A percentile compares a stretch with the other conserved stretches of the same genome.
These are phyloP conservation scores for Claviceps sp. DNA, from an alignment of 2,329 filamentous ascomycete genomes.

Conservation along the genomic window DNA sequence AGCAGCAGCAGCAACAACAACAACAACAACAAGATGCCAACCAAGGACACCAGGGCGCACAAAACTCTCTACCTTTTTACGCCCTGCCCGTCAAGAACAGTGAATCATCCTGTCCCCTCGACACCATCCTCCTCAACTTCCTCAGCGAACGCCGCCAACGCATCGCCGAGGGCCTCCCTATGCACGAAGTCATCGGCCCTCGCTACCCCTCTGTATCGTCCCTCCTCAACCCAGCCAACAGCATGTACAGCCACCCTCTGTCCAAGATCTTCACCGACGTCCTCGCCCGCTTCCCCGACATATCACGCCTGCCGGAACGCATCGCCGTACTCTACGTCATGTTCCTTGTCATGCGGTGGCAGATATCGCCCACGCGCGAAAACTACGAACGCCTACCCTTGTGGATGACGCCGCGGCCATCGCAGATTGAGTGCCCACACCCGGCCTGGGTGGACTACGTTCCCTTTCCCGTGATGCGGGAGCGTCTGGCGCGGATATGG, in stretches of 20 bases:
- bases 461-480: conserved; percentile 66
- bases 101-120: conserved; percentile 60
- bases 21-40: background rate
- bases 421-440: conserved; percentile 55
- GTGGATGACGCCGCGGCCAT: conserved; percentile 53
- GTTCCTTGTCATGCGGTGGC: conserved; percentile 80
- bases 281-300: conserved; percentile 67
- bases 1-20: no score
- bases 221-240: conserved; percentile 56
- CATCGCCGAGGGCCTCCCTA: conserved; percentile 49
- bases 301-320: conserved; percentile 66
- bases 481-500: conserved; percentile 42
- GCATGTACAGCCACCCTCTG: conserved; percentile 55
- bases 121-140: conserved; percentile 69
- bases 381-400: conserved; percentile 67
- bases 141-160: conserved; percentile 54
- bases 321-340: conserved; percentile 73
- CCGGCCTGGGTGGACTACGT: conserved; percentile 74
- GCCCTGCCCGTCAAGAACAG: conserved; percentile 41
- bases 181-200: conserved; percentile 57
- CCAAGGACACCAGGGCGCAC: conserved; percentile 1
- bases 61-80: conserved; percentile 8
- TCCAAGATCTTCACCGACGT: conserved; percentile 81
- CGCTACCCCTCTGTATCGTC: conserved; percentile 69
- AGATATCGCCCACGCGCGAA: conserved; percentile 63